These are phyloP conservation scores for Fusarium austroafricanum DNA, from an alignment of 2,329 filamentous ascomycete species.

Conservation along the genomic window DNA sequence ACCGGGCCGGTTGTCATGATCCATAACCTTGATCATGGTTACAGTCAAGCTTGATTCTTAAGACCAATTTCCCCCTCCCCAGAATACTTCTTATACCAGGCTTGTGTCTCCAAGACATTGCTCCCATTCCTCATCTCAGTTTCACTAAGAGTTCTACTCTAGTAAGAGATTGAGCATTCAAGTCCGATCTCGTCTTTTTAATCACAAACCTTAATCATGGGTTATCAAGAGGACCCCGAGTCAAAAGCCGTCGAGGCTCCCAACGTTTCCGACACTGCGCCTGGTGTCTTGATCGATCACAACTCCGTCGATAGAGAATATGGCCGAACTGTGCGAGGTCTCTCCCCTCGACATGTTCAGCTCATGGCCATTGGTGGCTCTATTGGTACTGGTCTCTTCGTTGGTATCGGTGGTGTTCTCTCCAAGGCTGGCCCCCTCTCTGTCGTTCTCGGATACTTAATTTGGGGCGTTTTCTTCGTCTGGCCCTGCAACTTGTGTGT, in stretches of 20 bases:
- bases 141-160: neutral
- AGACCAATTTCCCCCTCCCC: slow-evolving; percentile 15
- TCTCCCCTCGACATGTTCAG: slow-evolving; percentile 58
- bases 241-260: slow-evolving; percentile 42
- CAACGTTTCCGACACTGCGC: slow-evolving; percentile 43
- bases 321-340: slow-evolving; percentile 50
- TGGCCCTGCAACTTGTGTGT: slow-evolving; percentile 60
- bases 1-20: slow-evolving; percentile 39
- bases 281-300: slow-evolving; percentile 44
- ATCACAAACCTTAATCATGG: slow-evolving; percentile 36
- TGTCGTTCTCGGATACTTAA: slow-evolving; percentile 57
- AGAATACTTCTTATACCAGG: slow-evolving; percentile 27
- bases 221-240: slow-evolving; percentile 42
- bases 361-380: slow-evolving; percentile 63
- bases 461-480: slow-evolving; percentile 59
- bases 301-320: slow-evolving; percentile 45
- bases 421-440: slow-evolving; percentile 57
- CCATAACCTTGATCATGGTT: slow-evolving; percentile 22
- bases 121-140: slow-evolving; percentile 19
- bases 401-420: slow-evolving; percentile 58
- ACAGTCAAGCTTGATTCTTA: slow-evolving; percentile 33
- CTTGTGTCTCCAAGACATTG: slow-evolving; percentile 36
- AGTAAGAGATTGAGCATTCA: slow-evolving; percentile 2
- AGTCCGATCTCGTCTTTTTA: neutral
- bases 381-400: slow-evolving; percentile 60